Evolutionary conservation across 2,329 filamentous ascomycete species (phyloP), one percentile per base, ranked within the genome.

Genomic region (Trichophyton schoenleinii): DNA sequence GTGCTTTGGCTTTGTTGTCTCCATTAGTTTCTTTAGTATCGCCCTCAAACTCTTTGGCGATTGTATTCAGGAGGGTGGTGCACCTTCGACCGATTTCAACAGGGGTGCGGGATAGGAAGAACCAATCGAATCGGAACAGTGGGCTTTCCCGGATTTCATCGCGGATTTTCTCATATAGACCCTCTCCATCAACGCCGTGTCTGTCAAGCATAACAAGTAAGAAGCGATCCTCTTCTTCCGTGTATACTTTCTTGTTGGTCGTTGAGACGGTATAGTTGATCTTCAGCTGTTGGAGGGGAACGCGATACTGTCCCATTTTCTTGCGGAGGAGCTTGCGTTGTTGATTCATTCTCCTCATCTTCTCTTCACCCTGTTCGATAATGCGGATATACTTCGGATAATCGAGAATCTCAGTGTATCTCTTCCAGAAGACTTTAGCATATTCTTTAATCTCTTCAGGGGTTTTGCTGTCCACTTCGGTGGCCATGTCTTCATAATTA

Each of bases 211-310:
- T 87, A 58, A 99, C 92, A 38, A 99, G 81, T 59, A 99, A 76
- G 76, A 99, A 99, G 2, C 94, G 85, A 71, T 99, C 94, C 73
- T 99, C 94, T 71, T 99, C 94, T 72, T 99, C 95, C 0, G 91
- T 97, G 73, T 99, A 99, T 0, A 99, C 91, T 78, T 99, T 99
- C 79, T 99, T 99, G 83, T 99, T 99, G 8, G 95, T 99, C 1
- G 94, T 99, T 5, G 91, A 96, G 31, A 99, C 94, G 0, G 91
- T 96, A 75, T 99, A 99, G 77, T 96, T 97, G 78, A 99, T 91
- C 80, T 96, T 96, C 70, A 99, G 85, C 75, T 99, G 94, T 74
- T 99, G 94, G 15, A 99, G 81, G 25, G 94, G 95, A 58, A 97
- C 92, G n/a, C 94, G 88, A 72, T 96, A 97, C 79, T 94, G 89